Evolutionary conservation across 192 early-diverging fungal genomes (phyloP), one percentile per base, ranked within the genome.

Genomic region (Coemansia sp.): DNA sequence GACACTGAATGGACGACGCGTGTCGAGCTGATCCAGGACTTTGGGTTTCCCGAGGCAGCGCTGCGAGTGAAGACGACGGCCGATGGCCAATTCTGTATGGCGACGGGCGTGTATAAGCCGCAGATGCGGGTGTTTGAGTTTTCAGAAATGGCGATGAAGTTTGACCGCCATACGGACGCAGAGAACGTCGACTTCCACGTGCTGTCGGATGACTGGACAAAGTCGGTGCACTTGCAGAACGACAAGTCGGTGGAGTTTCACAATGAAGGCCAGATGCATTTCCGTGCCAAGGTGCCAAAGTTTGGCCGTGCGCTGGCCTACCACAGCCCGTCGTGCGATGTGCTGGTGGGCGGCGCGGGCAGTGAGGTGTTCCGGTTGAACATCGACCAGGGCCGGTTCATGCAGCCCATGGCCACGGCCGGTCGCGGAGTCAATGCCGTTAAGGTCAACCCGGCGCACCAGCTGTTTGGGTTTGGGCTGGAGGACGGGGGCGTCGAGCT

Each of bases 121-220:
- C 96, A 96, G 61, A 89, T 99, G 56, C 83, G 96, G 42, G 92
- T 95, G 0, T 99, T 79, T 50, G 96, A 99, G 38, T 92, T 88
- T 56, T 58, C 84, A 9, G 86, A 99, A 55, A 80, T 95, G 75
- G 85, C 93, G 13, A 94, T 99, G 90, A 99, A 99, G 72, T 96
- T 99, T 67, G 94, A 99, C 58, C 85, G 96, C 34, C 91, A 96
- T 67, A 91, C 91, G 1, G 89, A 99, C 52, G 72, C 83, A 8
- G 96, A 99, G 58, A 97, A 94, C 60, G 81, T 99, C 14, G 78
- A 87, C 37, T 92, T 92, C 77, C 58, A 69, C 48, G 55, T 86
- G 20, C 69, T 99, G 19, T 93, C 93, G 3, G 93, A 99, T 55
- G 96, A 99, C 72, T 99, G 96, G 96, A 94, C 92, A 23, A 99